Evolutionary conservation across 495 filamentous ascomycete genomes (phyloP), one percentile per base, ranked within the genome.

Genomic region (Penicillium diatomitis): DNA sequence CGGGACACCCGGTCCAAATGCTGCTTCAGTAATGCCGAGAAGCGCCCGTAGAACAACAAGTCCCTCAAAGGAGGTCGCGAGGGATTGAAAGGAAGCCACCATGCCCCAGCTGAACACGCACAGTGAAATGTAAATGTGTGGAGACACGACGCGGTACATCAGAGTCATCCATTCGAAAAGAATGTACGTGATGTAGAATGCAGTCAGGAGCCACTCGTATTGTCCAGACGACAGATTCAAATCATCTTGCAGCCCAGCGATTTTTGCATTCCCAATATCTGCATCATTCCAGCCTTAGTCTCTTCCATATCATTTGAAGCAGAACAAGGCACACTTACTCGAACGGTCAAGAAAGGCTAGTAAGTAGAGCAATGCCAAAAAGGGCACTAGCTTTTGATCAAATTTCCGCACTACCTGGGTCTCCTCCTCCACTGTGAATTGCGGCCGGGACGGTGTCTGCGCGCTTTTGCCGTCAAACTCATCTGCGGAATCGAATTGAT

Each of bases 241-340:
- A 66, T 90, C 86, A 5, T 77, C 67, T 38, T 78, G 73, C 44
- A 91, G 71, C 36, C 85, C 86, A 10, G 86, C 85, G 38, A 91
- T 82, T 48, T 75, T 81, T 6, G 87, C 87, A 64, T 89, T 89
- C 50, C 85, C 85, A 50, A 89, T 88, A 63, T 89, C 85, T 88
- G 53, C 3, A 32, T 20, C 20, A 20, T 10, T 30, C 11, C 29
- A 37, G 5, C 0, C 32, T 60, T 28, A 60, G 50, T 33, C 47
- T 30, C 20, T 20, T 20, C 20, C 1, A 20, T 6, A 8, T 7
- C 12, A 2, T 20, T 36, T 8, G 0, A 43, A 28, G 7, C 30
- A 33, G n/a, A 34, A n/a, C 29, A 27, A 33, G 5, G n/a, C n/a
- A 20, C 41, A 69, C 78, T 46, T 72, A 88, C 84, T 88, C 3